Percentiles rank a stretch among this genome's conserved stretches.
Evolutionary conservation across 75 land plant genomes (phyloP).

Genomic region (Isoetes taiwanensis): DNA sequence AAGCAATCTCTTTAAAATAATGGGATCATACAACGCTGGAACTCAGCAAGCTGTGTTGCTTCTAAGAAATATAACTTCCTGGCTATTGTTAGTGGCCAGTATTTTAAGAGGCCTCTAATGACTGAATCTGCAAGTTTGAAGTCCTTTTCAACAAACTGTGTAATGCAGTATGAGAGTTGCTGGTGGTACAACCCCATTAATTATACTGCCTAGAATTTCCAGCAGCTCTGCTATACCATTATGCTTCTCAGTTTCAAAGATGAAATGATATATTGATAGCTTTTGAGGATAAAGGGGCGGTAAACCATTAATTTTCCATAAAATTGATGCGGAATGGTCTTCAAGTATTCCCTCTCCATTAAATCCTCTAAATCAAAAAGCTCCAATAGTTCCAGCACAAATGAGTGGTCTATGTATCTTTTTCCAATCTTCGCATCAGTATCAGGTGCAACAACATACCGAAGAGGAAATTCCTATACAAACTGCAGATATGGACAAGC

Average conservation of each 20-base stretch:
- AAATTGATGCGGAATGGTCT: conserved; percentile 52
- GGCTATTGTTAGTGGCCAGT: conserved; percentile 70
- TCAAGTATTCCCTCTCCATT: conserved; percentile 58
- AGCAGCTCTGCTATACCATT: conserved; percentile 50
- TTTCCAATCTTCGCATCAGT: conserved; percentile 62
- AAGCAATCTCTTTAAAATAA: conserved; percentile 45
- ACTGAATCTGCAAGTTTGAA: conserved; percentile 53
- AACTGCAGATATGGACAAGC: conserved; percentile 55
- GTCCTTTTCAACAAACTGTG: conserved; percentile 65
- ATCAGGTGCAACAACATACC: conserved; percentile 43
- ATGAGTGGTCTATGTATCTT: conserved; percentile 55
- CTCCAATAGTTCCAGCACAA: conserved; percentile 47
- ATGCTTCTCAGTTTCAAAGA: conserved; percentile 61
- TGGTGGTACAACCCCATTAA: conserved; percentile 69
- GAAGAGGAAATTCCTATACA: conserved; percentile 51
- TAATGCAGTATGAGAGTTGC: conserved; percentile 53
- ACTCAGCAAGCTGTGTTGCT: conserved; percentile 56
- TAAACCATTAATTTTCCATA: conserved; percentile 75
- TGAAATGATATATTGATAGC: conserved; percentile 58
- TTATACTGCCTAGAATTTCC: conserved; percentile 69
- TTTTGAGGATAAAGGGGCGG: conserved; percentile 51
- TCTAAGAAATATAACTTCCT: conserved; percentile 64
- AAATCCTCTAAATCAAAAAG: conserved; percentile 62
- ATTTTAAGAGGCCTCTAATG: conserved; percentile 54
- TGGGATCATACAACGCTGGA: conserved; percentile 70